Evolutionary conservation across 768 basidiomycete species (phyloP).

Genomic region (Tricholoma matsutake): DNA sequence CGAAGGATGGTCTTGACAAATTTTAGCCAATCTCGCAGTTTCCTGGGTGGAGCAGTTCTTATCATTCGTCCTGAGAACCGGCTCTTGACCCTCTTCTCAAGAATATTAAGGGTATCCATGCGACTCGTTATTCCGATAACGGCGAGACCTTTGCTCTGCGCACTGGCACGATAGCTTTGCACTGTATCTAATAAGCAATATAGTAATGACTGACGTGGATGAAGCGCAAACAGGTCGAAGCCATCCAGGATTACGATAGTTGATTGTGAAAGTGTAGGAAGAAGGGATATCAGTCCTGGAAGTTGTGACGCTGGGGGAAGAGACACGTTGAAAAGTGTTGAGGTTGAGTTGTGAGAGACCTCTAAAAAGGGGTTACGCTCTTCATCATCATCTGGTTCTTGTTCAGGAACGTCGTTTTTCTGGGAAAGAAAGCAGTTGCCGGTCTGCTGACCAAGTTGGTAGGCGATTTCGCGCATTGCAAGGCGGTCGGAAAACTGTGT

Average conservation of each 20-base stretch:
- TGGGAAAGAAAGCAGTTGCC: constrained; percentile 51
- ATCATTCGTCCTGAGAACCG: constrained; percentile 93
- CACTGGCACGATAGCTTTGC: constrained; percentile 71
- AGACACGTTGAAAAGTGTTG: constrained; percentile 22
- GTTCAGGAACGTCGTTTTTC: constrained; percentile 32
- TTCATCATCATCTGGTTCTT: constrained; percentile 31
- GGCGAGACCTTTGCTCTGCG: constrained; percentile 64
- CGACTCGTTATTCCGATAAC: constrained; percentile 87
- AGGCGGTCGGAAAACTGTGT: constrained; percentile 81
- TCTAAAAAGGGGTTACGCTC: constrained; percentile 51
- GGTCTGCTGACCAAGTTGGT: constrained; percentile 78
- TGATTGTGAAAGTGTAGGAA: constrained; percentile 78
- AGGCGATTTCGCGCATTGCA: constrained; percentile 90
- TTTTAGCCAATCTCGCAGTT: constrained; percentile 45
- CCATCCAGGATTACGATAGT: constrained; percentile 84
- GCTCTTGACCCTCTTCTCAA: constrained; percentile 97
- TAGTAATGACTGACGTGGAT: constrained; percentile 87
- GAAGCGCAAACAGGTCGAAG: constrained; percentile 90
- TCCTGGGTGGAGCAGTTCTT: constrained; percentile 62
- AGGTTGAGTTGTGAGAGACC: constrained; percentile 1
- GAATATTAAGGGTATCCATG: constrained; percentile 80
- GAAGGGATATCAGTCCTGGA: constrained; percentile 67
- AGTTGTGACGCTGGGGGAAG: constrained; percentile 69
- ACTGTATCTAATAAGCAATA: constrained; percentile 96
- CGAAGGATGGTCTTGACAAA: constrained; percentile 48